Conservation (phyloP, 108 stramenopile genomes). For the Cylindrotheca closterium region DNA sequence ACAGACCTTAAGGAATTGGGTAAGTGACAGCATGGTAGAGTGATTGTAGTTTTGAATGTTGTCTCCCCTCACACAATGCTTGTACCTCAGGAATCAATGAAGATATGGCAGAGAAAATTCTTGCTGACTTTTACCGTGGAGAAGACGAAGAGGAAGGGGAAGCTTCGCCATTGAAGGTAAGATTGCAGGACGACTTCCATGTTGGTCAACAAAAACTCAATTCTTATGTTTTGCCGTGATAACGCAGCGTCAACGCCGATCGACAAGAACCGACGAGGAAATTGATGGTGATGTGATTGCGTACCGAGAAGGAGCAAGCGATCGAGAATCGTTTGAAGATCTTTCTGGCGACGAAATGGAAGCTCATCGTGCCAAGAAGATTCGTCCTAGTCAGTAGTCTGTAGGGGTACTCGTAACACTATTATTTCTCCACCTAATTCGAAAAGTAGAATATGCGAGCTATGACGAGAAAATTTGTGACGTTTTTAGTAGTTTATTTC, state of each 20-base stretch:
- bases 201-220: too few relatives aligned
- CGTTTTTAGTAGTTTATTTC: too few relatives aligned
- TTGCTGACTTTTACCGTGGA: conserved; percentile 27
- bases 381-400: conserved; percentile 15
- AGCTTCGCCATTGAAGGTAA: conserved; percentile 16
- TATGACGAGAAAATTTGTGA: too few relatives aligned
- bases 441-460: too few relatives aligned
- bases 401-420: too few relatives aligned
- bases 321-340: conserved; percentile 10
- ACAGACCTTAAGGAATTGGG: conserved; percentile 71
- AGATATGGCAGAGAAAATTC: conserved; percentile 20
- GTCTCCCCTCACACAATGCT: background rate
- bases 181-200: background rate
- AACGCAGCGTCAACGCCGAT: background rate
- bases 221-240: too few relatives aligned
- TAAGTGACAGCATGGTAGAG: background rate
- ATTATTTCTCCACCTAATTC: too few relatives aligned
- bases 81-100: conserved; percentile 27
- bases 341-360: conserved; percentile 32
- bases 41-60: background rate
- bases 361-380: conserved; percentile 17
- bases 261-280: background rate
- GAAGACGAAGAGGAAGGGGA: conserved; percentile 18
- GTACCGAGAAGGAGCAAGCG: conserved; percentile 1
- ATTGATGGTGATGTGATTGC: background rate